phyloP scores from a whole-genome alignment of 2,329 filamentous ascomycete genomes.

The Aspergillus pseudoglaucus region DNA sequence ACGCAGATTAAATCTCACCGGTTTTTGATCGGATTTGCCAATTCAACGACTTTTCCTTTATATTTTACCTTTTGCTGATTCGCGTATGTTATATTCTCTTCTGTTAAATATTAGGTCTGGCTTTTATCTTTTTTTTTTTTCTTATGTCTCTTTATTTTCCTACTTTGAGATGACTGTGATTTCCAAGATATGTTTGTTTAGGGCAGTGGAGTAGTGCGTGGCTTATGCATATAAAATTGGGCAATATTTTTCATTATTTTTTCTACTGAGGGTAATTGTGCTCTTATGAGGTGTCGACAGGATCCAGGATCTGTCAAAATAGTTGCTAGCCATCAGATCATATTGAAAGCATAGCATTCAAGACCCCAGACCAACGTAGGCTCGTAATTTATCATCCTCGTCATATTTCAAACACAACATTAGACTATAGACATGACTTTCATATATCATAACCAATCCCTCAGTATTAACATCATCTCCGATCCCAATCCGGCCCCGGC shows the following conservation, averaged over 20 bases:
- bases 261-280: neutral
- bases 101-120: no score
- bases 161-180: no score
- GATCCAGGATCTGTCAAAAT: no score
- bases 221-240: neutral
- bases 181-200: no score
- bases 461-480: neutral
- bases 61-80: no score
- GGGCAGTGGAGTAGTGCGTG: neutral
- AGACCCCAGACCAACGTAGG: no score
- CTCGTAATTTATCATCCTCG: no score
- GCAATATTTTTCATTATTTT: constrained; percentile 2
- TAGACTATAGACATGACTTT: neutral
- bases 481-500: constrained; percentile 3
- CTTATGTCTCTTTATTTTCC: no score
- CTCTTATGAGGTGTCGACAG: neutral
- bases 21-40: no score
- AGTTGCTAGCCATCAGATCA: neutral
- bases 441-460: neutral
- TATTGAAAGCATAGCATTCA: neutral
- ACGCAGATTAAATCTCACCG: constrained; percentile 45
- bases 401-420: neutral
- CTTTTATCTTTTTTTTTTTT: no score
- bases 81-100: no score
- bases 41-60: no score